phyloP scores from a whole-genome alignment of 139 green algal species.

The Chloropicon primus region DNA sequence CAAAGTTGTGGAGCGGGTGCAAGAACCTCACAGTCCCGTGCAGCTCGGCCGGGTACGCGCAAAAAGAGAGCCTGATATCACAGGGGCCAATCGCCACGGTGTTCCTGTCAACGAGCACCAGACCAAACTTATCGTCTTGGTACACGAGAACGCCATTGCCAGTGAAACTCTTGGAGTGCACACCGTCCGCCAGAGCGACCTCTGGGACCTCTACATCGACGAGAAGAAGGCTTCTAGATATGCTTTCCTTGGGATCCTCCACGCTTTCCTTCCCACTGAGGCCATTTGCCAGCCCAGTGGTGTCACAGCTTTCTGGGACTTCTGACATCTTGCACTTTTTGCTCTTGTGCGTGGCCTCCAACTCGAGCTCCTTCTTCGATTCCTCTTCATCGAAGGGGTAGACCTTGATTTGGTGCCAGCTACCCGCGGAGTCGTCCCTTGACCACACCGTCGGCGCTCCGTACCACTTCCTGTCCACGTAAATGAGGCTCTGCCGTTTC shows the following conservation, averaged over 20 bases:
- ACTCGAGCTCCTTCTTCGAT: background rate
- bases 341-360: background rate
- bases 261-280: background rate
- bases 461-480: conserved; percentile 6
- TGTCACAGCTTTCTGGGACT: background rate
- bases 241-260: background rate
- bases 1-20: conserved; percentile 77
- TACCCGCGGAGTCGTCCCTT: background rate
- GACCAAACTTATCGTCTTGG: conserved; percentile 26
- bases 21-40: conserved; percentile 53
- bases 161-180: conserved; percentile 48
- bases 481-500: background rate
- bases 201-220: conserved; percentile 70
- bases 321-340: background rate
- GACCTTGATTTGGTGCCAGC: background rate
- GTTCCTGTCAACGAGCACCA: conserved; percentile 79
- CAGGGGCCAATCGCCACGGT: conserved; percentile 56
- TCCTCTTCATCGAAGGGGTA: conserved; percentile 2
- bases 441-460: background rate
- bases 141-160: conserved; percentile 45
- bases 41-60: conserved; percentile 64
- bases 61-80: conserved; percentile 74
- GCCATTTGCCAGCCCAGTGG: background rate
- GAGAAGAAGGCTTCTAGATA: conserved; percentile 3
- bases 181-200: conserved; percentile 69